phyloP scores from a whole-genome alignment of 805 yeast species.

The Candida lessepsii region DNA sequence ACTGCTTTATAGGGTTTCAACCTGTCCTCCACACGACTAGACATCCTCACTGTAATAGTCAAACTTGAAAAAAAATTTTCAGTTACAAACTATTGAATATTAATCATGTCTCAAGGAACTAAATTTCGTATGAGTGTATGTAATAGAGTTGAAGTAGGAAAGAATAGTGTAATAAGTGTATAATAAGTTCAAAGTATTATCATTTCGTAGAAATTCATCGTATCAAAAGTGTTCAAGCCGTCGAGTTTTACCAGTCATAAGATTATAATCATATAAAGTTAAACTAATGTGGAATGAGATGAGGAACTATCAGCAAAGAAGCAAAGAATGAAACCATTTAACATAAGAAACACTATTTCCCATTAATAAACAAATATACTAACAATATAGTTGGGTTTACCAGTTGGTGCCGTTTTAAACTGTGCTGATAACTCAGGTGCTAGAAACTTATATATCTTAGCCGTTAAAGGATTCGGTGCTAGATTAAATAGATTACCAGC shows the following conservation, averaged over 20 bases:
- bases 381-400: constrained; percentile 86
- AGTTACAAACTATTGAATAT: constrained; percentile 5
- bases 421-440: constrained; percentile 99
- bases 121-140: constrained; percentile 99
- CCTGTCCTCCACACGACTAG: constrained; percentile 3
- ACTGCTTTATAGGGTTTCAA: constrained; percentile 6
- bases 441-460: constrained; percentile 96
- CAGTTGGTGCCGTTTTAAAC: constrained; percentile 99
- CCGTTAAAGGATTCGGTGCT: constrained; percentile 99
- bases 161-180: too few species aligned
- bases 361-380: constrained; percentile 24
- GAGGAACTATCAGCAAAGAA: too few species aligned
- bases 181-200: too few species aligned
- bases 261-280: too few species aligned
- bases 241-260: too few species aligned
- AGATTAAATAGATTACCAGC: constrained; percentile 99
- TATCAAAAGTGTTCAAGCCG: too few species aligned
- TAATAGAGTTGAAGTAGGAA: too few species aligned
- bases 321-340: too few species aligned
- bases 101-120: constrained; percentile 78
- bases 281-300: too few species aligned
- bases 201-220: too few species aligned
- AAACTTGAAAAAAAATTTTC: constrained; percentile 6
- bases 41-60: constrained; percentile 2
- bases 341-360: not conserved